These are phyloP conservation scores for Coemansia nantahalensis DNA, from an alignment of 192 early-diverging fungal genomes.

Conservation along the genomic window DNA sequence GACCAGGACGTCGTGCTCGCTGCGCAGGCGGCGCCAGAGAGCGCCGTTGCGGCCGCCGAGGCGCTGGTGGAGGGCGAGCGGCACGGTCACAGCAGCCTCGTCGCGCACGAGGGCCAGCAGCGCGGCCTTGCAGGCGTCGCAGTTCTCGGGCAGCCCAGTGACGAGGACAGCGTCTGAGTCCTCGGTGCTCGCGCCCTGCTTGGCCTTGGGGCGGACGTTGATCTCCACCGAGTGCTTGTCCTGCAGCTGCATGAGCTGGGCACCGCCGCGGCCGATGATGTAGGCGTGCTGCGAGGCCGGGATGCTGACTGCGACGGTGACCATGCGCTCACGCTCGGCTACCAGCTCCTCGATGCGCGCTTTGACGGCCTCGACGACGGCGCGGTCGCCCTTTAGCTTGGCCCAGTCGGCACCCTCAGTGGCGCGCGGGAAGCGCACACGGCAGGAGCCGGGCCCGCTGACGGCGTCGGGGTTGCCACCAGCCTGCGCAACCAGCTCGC, in stretches of 20 bases:
- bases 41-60: slow-evolving; percentile 54
- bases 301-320: slow-evolving; percentile 58
- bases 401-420: slow-evolving; percentile 58
- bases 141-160: slow-evolving; percentile 57
- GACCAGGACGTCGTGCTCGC: slow-evolving; percentile 62
- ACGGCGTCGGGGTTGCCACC: slow-evolving; percentile 58
- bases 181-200: background rate
- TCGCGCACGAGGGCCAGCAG: slow-evolving; percentile 55
- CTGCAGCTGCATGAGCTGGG: slow-evolving; percentile 69
- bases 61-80: slow-evolving; percentile 58
- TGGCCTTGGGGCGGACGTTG: slow-evolving; percentile 49
- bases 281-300: slow-evolving; percentile 73
- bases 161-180: slow-evolving; percentile 52
- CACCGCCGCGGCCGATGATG: slow-evolving; percentile 79
- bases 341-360: slow-evolving; percentile 53
- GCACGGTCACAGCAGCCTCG: slow-evolving; percentile 49
- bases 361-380: slow-evolving; percentile 47
- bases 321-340: slow-evolving; percentile 59
- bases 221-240: slow-evolving; percentile 63
- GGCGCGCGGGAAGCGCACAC: slow-evolving; percentile 63
- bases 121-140: slow-evolving; percentile 52
- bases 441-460: slow-evolving; percentile 49
- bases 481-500: slow-evolving; percentile 59
- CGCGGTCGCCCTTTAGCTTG: slow-evolving; percentile 60
- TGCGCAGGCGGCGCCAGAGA: slow-evolving; percentile 58